Evolutionary conservation across 2,329 filamentous ascomycete species (phyloP).

Genomic region (Calonectria hongkongensis): DNA sequence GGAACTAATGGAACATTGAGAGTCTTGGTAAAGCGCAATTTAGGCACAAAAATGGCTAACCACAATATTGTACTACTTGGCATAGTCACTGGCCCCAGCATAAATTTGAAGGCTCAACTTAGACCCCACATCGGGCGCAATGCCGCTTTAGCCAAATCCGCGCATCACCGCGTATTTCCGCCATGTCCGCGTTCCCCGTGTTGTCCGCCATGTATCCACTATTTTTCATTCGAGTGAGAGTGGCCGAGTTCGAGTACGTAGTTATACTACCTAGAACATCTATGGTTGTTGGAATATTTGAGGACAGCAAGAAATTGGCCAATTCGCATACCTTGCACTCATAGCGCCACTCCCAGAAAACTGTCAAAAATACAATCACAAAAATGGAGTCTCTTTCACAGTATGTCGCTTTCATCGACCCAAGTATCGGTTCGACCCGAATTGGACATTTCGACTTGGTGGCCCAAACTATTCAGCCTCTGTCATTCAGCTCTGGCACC

Average conservation of each 20-base stretch:
- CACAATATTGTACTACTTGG: too few species aligned
- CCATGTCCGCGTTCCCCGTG: background rate
- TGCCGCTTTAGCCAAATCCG: background rate
- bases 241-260: background rate
- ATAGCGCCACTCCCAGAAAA: background rate
- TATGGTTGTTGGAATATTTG: background rate
- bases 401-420: conserved; percentile 35
- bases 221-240: background rate
- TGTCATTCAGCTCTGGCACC: conserved; percentile 67
- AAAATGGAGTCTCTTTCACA: background rate
- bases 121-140: background rate
- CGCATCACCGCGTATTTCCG: background rate
- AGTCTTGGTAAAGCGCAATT: too few species aligned
- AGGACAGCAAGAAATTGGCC: background rate
- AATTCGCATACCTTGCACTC: background rate
- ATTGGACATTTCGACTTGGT: conserved; percentile 39
- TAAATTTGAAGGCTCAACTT: too few species aligned
- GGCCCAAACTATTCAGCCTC: conserved; percentile 59
- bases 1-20: too few species aligned
- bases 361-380: background rate
- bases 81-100: too few species aligned
- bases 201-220: background rate
- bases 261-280: background rate
- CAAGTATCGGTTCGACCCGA: conserved; percentile 23
- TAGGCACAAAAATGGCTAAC: too few species aligned